These are phyloP conservation scores for Apiospora kogelbergensis DNA, from an alignment of 2,329 filamentous ascomycete species.

Conservation along the genomic window DNA sequence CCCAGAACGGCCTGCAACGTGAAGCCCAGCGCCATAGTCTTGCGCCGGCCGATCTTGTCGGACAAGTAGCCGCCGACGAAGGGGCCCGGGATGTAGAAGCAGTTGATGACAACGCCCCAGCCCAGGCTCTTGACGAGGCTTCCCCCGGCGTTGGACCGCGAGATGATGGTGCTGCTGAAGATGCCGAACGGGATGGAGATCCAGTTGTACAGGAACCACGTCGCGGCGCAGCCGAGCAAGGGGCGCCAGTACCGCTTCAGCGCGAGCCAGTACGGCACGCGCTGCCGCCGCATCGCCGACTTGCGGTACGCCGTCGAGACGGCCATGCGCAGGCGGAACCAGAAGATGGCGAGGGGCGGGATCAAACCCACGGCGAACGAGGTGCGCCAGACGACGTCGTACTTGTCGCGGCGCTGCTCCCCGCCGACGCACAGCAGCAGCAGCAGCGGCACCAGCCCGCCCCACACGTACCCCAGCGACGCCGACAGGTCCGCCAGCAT, in stretches of 20 bases:
- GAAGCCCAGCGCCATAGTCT: constrained; percentile 53
- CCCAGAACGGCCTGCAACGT: constrained; percentile 43
- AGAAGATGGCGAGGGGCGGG: constrained; percentile 50
- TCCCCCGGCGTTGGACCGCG: constrained; percentile 38
- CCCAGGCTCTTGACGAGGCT: constrained; percentile 44
- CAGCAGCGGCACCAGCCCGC: constrained; percentile 48
- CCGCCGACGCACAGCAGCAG: constrained; percentile 47
- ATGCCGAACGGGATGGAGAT: constrained; percentile 55
- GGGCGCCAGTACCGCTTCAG: constrained; percentile 49
- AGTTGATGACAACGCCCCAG: constrained; percentile 48
- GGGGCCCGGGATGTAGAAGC: constrained; percentile 49
- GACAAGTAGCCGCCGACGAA: constrained; percentile 48
- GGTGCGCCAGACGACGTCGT: constrained; percentile 48
- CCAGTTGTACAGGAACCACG: constrained; percentile 57
- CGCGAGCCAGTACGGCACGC: constrained; percentile 46
- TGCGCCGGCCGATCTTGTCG: constrained; percentile 48
- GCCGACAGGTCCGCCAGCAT: constrained; percentile 52
- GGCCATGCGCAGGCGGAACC: constrained; percentile 52
- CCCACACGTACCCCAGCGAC: constrained; percentile 51
- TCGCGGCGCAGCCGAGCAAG: constrained; percentile 45
- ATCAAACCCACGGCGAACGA: constrained; percentile 50
- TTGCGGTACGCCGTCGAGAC: constrained; percentile 49
- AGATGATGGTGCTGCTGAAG: constrained; percentile 53
- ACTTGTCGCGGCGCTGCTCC: constrained; percentile 37
- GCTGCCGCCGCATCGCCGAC: constrained; percentile 44